Percentiles rank a stretch among this genome's conserved stretches.
Evolutionary conservation across 1,139 yeast genomes (phyloP).

Genomic region (Taiozyma sp.): DNA sequence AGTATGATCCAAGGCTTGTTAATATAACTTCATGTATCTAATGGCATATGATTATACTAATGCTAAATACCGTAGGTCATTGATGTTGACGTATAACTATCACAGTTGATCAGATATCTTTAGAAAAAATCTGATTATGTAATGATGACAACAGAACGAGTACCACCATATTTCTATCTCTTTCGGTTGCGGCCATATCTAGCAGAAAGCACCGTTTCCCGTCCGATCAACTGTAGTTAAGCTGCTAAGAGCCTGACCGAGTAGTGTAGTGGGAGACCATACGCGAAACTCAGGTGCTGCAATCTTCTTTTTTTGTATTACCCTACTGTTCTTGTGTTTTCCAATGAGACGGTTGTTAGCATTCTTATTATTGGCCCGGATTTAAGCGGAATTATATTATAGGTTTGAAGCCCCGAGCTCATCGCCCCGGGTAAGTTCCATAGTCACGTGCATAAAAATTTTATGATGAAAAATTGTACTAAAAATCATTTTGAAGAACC

Average conservation of each 20-base stretch:
- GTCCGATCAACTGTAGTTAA: slow-evolving; percentile 46
- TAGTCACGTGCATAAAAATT: not conserved
- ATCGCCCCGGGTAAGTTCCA: not conserved
- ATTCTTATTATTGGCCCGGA: not conserved
- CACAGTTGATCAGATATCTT: no score
- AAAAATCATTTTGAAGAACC: not conserved
- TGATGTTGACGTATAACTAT: no score
- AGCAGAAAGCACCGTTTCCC: slow-evolving; percentile 47
- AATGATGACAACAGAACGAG: no score
- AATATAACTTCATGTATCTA: not conserved
- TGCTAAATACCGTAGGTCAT: not conserved
- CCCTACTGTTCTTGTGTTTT: not conserved
- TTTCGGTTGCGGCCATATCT: slow-evolving; percentile 41
- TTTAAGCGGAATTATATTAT: not conserved
- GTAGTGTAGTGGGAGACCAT: slow-evolving; percentile 54
- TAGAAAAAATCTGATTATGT: no score
- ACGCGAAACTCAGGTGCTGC: slow-evolving; percentile 46
- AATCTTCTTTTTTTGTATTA: not conserved
- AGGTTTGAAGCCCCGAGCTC: not conserved
- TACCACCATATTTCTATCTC: not conserved
- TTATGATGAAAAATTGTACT: not conserved
- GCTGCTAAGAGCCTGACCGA: slow-evolving; percentile 51
- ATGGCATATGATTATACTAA: not conserved
- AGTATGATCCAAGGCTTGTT: not conserved
- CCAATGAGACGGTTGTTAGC: no score